These are phyloP conservation scores for Debaryomyces psychrophilus DNA, from an alignment of 1,139 yeast species.

Conservation along the genomic window DNA sequence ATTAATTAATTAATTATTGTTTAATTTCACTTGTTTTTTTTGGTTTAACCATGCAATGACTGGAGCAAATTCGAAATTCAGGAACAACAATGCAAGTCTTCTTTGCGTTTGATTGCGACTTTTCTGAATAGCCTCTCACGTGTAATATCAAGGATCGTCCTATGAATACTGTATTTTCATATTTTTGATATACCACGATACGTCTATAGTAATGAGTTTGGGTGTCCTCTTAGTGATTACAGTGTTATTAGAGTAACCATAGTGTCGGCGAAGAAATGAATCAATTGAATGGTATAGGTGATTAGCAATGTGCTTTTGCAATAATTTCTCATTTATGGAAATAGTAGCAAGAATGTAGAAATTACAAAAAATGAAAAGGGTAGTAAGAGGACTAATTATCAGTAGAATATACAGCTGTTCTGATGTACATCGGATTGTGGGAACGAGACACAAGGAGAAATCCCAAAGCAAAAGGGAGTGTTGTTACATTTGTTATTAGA, in stretches of 20 bases:
- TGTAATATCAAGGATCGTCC: background rate
- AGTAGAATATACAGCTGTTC: background rate
- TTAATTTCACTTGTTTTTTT: constrained; percentile 5
- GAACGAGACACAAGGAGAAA: too few relatives aligned
- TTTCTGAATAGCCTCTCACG: constrained; percentile 8
- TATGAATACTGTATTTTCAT: background rate
- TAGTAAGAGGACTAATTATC: background rate
- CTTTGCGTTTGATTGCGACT: constrained; percentile 7
- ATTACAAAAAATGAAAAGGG: background rate
- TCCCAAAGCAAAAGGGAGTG: too few relatives aligned
- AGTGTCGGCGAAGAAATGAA: background rate
- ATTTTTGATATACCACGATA: background rate
- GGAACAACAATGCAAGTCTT: constrained; percentile 7
- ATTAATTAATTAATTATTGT: background rate
- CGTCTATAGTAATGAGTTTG: background rate
- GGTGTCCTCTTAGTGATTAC: background rate
- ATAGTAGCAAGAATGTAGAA: background rate
- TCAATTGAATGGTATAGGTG: background rate
- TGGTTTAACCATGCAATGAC: background rate
- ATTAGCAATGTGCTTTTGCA: background rate
- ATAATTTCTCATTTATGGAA: constrained; percentile 1
- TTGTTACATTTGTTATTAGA: too few relatives aligned
- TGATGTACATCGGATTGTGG: too few relatives aligned
- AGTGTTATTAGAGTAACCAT: background rate
- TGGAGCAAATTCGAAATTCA: constrained; percentile 6